Conservation (phyloP, 495 filamentous ascomycete species). For the Annulohypoxylon stygium region DNA sequence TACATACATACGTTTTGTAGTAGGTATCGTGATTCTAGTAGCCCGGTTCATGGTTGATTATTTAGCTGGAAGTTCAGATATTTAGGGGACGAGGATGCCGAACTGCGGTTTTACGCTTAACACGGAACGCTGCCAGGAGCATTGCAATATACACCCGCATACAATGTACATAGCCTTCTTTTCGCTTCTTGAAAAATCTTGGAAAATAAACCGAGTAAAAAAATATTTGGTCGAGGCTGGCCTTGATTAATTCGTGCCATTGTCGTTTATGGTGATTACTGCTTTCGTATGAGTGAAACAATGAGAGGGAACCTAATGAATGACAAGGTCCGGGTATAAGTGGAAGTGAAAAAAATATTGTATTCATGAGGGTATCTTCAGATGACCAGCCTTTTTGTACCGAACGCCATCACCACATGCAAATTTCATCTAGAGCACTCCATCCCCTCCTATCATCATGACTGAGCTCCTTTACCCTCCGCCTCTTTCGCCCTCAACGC, state of each 20-base stretch:
- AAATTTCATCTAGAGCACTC: background rate
- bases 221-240: conserved; percentile 35
- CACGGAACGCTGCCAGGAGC: conserved; percentile 37
- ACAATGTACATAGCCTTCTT: conserved; percentile 31
- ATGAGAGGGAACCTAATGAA: background rate
- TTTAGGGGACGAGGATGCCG: background rate
- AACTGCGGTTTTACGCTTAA: conserved; percentile 21
- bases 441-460: background rate
- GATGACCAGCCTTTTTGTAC: conserved; percentile 20
- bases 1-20: conserved; percentile 11
- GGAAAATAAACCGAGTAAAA: conserved; percentile 22
- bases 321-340: background rate
- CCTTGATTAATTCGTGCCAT: conserved; percentile 21
- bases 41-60: conserved; percentile 13
- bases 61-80: background rate
- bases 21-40: conserved; percentile 25
- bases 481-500: conserved; percentile 47
- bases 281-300: background rate
- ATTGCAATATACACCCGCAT: conserved; percentile 13
- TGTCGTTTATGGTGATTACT: background rate
- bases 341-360: background rate
- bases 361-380: conserved; percentile 38
- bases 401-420: conserved; percentile 38
- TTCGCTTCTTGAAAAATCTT: conserved; percentile 33
- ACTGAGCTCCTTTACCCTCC: conserved; percentile 9